These are phyloP conservation scores for Mayamaea pseudoterrestris DNA, from an alignment of 108 stramenopile genomes.

Conservation along the genomic window DNA sequence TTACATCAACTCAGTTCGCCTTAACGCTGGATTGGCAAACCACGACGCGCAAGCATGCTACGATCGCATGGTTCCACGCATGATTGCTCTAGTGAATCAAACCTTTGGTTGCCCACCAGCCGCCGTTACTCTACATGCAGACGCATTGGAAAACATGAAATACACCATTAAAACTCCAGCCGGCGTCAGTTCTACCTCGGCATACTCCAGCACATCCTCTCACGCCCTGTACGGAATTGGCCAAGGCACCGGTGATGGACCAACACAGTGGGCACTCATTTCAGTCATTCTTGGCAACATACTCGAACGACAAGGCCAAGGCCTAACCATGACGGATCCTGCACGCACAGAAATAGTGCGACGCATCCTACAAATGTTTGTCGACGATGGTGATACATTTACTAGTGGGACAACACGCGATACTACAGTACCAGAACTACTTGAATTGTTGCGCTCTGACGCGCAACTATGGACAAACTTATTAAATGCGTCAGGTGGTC, in stretches of 20 bases:
- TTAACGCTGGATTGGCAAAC: not conserved
- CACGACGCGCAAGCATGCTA: conserved; percentile 6
- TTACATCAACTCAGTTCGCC: too few relatives aligned
- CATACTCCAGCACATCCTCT: too few relatives aligned
- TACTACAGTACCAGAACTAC: not conserved
- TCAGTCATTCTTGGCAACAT: too few relatives aligned
- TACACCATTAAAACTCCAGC: not conserved
- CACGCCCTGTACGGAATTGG: not conserved
- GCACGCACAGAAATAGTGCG: too few relatives aligned
- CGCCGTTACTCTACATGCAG: not conserved
- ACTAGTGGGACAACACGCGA: not conserved
- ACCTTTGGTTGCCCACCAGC: not conserved
- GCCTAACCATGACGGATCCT: not conserved
- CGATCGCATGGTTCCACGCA: not conserved
- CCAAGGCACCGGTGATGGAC: too few relatives aligned
- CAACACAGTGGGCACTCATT: too few relatives aligned
- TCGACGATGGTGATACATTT: not conserved
- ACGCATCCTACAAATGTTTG: conserved; percentile 1
- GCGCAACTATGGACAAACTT: conserved; percentile 3
- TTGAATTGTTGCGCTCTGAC: not conserved
- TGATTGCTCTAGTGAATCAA: too few relatives aligned
- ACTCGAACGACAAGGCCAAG: not conserved
- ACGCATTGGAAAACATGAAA: not conserved
- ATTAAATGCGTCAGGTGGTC: not conserved
- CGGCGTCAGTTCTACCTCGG: not conserved